Conservation (phyloP, 306 rosid genomes). For the Rubus idaeus region DNA sequence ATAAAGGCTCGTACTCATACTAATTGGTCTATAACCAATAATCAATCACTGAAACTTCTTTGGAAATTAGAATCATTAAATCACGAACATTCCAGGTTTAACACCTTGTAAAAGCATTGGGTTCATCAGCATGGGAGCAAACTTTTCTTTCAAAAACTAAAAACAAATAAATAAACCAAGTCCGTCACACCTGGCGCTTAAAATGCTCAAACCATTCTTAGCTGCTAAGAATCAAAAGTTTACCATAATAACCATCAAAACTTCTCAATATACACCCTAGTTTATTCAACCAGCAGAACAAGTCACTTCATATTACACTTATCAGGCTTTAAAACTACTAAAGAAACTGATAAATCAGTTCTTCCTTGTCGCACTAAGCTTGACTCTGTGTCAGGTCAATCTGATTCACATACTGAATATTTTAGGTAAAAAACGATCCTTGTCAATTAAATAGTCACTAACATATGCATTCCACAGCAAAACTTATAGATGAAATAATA, state of each 20-base stretch:
- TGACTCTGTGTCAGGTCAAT: not conserved
- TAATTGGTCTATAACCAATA: not conserved
- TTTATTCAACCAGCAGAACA: not conserved
- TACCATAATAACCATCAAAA: not conserved
- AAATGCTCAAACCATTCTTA: not conserved
- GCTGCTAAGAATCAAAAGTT: not conserved
- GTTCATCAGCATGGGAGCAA: no score
- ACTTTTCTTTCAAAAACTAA: no score
- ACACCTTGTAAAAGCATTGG: no score
- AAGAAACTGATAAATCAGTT: not conserved
- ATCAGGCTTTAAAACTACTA: not conserved
- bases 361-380: not conserved
- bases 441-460: not conserved
- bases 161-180: not conserved
- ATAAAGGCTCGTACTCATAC: not conserved
- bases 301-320: not conserved
- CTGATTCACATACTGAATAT: not conserved
- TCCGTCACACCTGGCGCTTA: not conserved
- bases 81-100: no score
- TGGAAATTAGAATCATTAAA: no score
- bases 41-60: not conserved
- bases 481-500: not conserved
- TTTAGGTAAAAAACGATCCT: no score
- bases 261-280: not conserved
- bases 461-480: not conserved